These are phyloP conservation scores for Leptographium galeiforme DNA, from an alignment of 2,329 filamentous ascomycete genomes.

Conservation along the genomic window DNA sequence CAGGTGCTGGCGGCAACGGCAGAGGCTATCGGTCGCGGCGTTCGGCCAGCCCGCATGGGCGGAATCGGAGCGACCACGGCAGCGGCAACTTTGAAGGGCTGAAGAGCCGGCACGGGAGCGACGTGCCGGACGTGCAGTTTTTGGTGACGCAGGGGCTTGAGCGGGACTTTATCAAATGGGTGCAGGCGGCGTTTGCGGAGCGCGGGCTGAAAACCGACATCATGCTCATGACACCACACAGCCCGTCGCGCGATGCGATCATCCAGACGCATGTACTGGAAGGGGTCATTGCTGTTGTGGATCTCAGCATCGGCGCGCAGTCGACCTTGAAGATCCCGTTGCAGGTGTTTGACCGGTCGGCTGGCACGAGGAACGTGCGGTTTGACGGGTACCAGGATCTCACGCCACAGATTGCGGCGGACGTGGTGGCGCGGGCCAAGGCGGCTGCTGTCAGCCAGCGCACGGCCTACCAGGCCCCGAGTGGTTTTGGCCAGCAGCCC, in stretches of 20 bases:
- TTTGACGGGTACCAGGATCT: slow-evolving; percentile 83
- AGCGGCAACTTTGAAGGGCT: slow-evolving; percentile 16
- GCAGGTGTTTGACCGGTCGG: slow-evolving; percentile 72
- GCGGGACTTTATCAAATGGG: slow-evolving; percentile 69
- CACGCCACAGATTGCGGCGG: slow-evolving; percentile 63
- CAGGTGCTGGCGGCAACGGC: slow-evolving; percentile 17
- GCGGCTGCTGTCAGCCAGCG: slow-evolving; percentile 10
- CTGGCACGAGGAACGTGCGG: slow-evolving; percentile 59
- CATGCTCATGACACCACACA: slow-evolving; percentile 61
- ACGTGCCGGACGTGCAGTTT: slow-evolving; percentile 83
- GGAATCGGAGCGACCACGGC: slow-evolving; percentile 41
- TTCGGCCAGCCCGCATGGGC: slow-evolving; percentile 51
- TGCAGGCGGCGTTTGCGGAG: slow-evolving; percentile 61
- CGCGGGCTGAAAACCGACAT: slow-evolving; percentile 64
- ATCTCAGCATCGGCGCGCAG: slow-evolving; percentile 59
- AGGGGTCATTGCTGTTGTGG: slow-evolving; percentile 74
- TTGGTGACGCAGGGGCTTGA: slow-evolving; percentile 67
- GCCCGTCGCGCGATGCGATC: slow-evolving; percentile 61
- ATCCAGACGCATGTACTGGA: slow-evolving; percentile 76
- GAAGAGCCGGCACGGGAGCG: slow-evolving; percentile 46
- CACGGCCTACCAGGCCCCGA: neutral
- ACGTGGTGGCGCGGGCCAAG: slow-evolving; percentile 65
- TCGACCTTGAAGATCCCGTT: slow-evolving; percentile 61
- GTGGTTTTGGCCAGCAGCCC: slow-evolving; percentile 9
- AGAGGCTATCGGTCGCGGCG: slow-evolving; percentile 47